These are phyloP conservation scores for Nothophaeocryptopus gaeumannii DNA, from an alignment of 2,329 filamentous ascomycete species.

Conservation along the genomic window DNA sequence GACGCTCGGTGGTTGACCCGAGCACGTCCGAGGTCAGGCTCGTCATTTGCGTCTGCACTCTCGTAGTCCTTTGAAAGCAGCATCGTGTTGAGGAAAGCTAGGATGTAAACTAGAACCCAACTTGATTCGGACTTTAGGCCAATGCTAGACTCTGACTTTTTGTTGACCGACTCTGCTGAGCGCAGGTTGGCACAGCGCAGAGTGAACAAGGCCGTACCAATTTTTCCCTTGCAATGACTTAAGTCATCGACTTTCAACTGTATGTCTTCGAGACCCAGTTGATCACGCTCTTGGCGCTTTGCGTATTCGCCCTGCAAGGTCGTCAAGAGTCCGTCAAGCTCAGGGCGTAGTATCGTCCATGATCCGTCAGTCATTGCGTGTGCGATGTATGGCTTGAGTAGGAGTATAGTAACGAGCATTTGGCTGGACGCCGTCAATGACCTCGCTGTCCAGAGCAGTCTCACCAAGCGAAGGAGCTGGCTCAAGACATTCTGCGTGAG, in stretches of 20 bases:
- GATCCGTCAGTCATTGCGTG: slow-evolving; percentile 31
- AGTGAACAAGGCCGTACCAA: slow-evolving; percentile 18
- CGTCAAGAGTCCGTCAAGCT: slow-evolving; percentile 65
- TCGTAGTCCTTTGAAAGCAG: slow-evolving; percentile 8
- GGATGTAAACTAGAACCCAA: slow-evolving; percentile 40
- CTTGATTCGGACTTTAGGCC: slow-evolving; percentile 17
- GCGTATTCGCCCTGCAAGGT: slow-evolving; percentile 76
- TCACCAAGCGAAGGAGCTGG: slow-evolving; percentile 67
- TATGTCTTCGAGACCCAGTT: slow-evolving; percentile 76
- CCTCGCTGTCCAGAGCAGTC: slow-evolving; percentile 63
- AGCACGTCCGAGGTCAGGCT: slow-evolving; percentile 14
- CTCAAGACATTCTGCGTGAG: slow-evolving; percentile 60
- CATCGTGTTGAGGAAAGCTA: slow-evolving; percentile 36
- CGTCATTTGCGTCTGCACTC: slow-evolving; percentile 7
- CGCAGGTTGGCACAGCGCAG: slow-evolving; percentile 33
- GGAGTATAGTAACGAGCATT: slow-evolving; percentile 69
- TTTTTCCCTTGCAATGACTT: slow-evolving; percentile 4
- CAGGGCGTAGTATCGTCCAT: slow-evolving; percentile 21
- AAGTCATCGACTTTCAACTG: slow-evolving; percentile 37
- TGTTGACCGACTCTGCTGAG: no score
- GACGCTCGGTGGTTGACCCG: slow-evolving; percentile 19
- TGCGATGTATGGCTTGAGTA: slow-evolving; percentile 48
- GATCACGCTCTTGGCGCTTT: slow-evolving; percentile 65
- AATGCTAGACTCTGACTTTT: no score
- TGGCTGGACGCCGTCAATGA: slow-evolving; percentile 48